A percentile compares a stretch with the other conserved stretches of the same genome.
Conservation (phyloP, 176 grass and related monocot species). For the Avena atlantica region DNA sequence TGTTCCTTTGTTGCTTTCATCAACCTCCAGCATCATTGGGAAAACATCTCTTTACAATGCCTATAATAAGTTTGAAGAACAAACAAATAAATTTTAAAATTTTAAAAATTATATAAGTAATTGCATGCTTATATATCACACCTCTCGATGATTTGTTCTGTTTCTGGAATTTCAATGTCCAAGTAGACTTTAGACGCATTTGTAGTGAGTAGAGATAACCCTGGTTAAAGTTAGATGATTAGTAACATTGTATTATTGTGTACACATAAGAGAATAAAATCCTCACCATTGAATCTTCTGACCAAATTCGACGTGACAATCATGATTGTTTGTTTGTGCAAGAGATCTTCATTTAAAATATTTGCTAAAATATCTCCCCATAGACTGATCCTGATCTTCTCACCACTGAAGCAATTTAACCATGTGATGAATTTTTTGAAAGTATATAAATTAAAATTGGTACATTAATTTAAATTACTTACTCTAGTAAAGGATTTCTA, state of each 20-base stretch:
- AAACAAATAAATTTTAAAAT: neutral
- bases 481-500: neutral
- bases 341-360: neutral
- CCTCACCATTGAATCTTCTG: neutral
- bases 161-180: neutral
- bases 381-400: neutral
- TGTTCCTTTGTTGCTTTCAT: neutral
- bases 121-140: neutral
- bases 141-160: neutral
- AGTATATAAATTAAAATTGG: too few relatives aligned
- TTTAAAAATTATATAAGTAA: neutral
- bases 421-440: neutral
- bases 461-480: neutral
- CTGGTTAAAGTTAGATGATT: neutral
- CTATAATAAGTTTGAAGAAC: neutral
- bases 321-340: neutral
- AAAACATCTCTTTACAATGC: neutral
- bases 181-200: neutral
- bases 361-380: neutral
- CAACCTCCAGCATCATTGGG: neutral
- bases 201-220: neutral
- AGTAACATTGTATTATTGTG: neutral
- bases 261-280: neutral
- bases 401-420: neutral
- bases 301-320: neutral